Conservation (phyloP, 306 rosid species). For the Vigna mungo region DNA sequence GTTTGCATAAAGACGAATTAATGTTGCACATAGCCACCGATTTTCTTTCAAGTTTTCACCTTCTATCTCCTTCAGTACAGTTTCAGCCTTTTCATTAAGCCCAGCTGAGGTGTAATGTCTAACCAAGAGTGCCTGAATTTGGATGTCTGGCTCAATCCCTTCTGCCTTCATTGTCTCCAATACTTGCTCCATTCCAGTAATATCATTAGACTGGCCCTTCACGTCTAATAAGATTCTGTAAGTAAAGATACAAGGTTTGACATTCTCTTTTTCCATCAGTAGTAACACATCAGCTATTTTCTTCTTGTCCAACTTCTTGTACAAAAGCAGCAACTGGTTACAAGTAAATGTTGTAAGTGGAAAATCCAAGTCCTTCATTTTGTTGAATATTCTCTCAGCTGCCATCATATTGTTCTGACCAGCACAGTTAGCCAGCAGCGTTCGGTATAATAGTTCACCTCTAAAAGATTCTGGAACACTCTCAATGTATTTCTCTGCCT, state of each 20-base stretch:
- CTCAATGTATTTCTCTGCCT: conserved; percentile 68
- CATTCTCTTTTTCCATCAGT: conserved; percentile 81
- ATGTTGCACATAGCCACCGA: conserved; percentile 25
- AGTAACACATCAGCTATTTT: conserved; percentile 72
- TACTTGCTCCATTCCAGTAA: conserved; percentile 75
- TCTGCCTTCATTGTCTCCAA: conserved; percentile 77
- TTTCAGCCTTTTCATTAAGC: conserved; percentile 68
- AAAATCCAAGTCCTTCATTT: conserved; percentile 73
- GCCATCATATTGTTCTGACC: conserved; percentile 50
- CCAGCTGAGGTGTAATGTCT: conserved; percentile 69
- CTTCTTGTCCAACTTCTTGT: conserved; percentile 71
- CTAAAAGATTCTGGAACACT: conserved; percentile 72
- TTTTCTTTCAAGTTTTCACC: conserved; percentile 54
- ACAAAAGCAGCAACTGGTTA: conserved; percentile 79
- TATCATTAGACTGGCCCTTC: conserved; percentile 70
- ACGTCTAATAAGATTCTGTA: conserved; percentile 67
- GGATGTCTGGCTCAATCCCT: conserved; percentile 62
- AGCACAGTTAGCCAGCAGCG: conserved; percentile 66
- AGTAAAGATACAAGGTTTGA: conserved; percentile 66
- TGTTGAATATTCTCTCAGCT: conserved; percentile 74
- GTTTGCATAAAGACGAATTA: conserved; percentile 68
- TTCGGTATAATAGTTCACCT: conserved; percentile 69
- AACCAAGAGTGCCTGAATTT: conserved; percentile 52
- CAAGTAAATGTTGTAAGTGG: conserved; percentile 72
- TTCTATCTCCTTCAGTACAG: conserved; percentile 72